A percentile compares a stretch with the other conserved stretches of the same genome.
Conservation (phyloP, 1,284 basidiomycete species). For the Fomitopsis palustris region DNA sequence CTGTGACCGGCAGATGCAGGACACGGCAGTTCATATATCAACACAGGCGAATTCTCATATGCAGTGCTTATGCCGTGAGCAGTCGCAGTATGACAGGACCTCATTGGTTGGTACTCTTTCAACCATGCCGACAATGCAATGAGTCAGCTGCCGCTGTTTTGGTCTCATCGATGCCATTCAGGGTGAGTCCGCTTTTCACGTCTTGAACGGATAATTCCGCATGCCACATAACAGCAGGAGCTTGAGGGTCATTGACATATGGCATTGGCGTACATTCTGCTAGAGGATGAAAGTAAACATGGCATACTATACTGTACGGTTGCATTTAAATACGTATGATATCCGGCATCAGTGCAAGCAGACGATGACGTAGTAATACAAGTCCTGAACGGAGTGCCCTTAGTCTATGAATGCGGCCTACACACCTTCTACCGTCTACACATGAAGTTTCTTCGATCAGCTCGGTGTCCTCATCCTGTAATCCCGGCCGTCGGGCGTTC, state of each 20-base stretch:
- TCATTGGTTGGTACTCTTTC: too few species aligned
- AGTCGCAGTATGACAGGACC: too few species aligned
- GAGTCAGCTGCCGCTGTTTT: too few species aligned
- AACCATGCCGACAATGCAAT: too few species aligned
- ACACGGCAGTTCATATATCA: too few species aligned
- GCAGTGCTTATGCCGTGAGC: too few species aligned
- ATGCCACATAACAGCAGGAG: too few species aligned
- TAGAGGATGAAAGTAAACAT: not conserved
- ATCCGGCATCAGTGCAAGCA: constrained; percentile 1
- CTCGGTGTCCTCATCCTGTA: constrained; percentile 19
- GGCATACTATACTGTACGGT: constrained; percentile 1
- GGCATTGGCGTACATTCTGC: not conserved
- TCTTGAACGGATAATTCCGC: too few species aligned
- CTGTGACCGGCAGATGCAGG: too few species aligned
- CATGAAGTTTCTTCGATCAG: not conserved
- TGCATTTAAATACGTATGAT: constrained; percentile 3
- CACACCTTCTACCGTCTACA: constrained; percentile 5
- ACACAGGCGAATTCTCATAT: too few species aligned
- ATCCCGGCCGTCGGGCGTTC: constrained; percentile 14
- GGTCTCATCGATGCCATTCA: too few species aligned
- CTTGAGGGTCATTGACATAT: not conserved
- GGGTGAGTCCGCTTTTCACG: too few species aligned
- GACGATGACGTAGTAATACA: constrained; percentile 5
- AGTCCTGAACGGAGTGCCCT: constrained; percentile 3
- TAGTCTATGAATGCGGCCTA: not conserved